Conservation (phyloP, 1,284 basidiomycete genomes). For the Inonotus obliquus region DNA sequence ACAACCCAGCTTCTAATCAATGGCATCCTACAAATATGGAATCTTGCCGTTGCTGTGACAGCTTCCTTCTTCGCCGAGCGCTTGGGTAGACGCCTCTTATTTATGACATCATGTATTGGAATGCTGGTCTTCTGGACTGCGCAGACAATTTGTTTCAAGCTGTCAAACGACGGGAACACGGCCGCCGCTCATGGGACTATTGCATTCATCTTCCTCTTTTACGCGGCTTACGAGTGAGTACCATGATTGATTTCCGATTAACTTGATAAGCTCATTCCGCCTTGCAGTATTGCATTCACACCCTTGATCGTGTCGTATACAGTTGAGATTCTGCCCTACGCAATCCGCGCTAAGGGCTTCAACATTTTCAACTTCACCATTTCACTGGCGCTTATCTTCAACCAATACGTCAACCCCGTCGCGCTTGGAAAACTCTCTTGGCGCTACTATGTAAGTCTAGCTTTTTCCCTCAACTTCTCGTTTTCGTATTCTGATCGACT, state of each 20-base stretch:
- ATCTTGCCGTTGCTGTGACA: constrained; percentile 21
- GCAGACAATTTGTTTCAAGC: constrained; percentile 40
- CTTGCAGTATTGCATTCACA: constrained; percentile 41
- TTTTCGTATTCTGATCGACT: not conserved
- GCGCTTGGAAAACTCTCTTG: constrained; percentile 31
- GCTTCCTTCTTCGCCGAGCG: constrained; percentile 23
- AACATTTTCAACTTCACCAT: constrained; percentile 50
- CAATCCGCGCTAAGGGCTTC: constrained; percentile 58
- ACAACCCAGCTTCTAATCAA: constrained; percentile 60
- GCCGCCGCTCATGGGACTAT: constrained; percentile 41
- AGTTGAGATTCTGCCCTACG: constrained; percentile 53
- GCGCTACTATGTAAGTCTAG: constrained; percentile 34
- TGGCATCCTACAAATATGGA: constrained; percentile 42
- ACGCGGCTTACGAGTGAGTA: constrained; percentile 38
- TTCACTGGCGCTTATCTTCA: constrained; percentile 51
- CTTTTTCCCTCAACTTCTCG: not conserved
- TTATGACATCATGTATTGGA: constrained; percentile 24
- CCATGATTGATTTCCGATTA: not conserved
- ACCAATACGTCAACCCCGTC: constrained; percentile 48
- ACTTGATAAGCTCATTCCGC: not conserved
- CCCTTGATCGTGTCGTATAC: constrained; percentile 55
- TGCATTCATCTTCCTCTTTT: constrained; percentile 45
- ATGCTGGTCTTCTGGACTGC: constrained; percentile 41
- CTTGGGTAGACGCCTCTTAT: constrained; percentile 21
- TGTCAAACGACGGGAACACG: constrained; percentile 30